Evolutionary conservation across 306 rosid species (phyloP), one percentile per base, ranked within the genome.

Genomic region (Gleditsia sinensis): DNA sequence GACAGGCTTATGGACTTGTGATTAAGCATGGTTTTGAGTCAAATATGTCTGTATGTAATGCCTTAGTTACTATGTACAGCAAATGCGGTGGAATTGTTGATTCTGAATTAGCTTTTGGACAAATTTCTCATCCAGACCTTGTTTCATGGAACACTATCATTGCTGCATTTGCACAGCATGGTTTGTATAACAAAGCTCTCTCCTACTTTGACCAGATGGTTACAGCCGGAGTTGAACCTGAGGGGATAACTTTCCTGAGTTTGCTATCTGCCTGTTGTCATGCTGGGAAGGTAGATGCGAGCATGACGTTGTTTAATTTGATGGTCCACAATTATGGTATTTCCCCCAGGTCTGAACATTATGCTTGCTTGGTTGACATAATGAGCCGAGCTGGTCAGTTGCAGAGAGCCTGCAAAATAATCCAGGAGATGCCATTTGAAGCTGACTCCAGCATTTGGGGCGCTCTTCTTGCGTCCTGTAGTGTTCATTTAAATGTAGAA

Each of bases 321-420:
- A 84, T 84, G 83, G 72, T 73, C 42, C 75, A 77, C 43, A 45
- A 42, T 33, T 84, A 84, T 43, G 68, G 67, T 56, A 69, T 84
- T 80, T 67, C 68, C 21, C 81, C 88, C 1, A 81, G 85, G 64
- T 74, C 79, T 57, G 88, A 81, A 77, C 88, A 84, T 56, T 61
- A 61, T 34, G 80, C 88, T 64, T 81, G 85, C 57, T 32, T 81
- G 46, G 81, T 84, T 58, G 85, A 81, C 0, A 65, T 69, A 23
- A 56, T 69, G 85, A 58, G 85, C 74, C 75, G 88, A 57, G 65
- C 81, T 1, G 88, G 88, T 77, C 83, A 77, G 68, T 50, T 84
- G 76, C 64, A 64, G 68, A 84, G 82, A 64, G 88, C 88, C 50
- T 81, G 49, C 64, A n/a, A 73, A 69, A 43, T 61, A 61, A 36